Percentiles rank a stretch among this genome's conserved stretches.
phyloP scores from a whole-genome alignment of 2,329 filamentous ascomycete species.

The Juglanconis oblonga region DNA sequence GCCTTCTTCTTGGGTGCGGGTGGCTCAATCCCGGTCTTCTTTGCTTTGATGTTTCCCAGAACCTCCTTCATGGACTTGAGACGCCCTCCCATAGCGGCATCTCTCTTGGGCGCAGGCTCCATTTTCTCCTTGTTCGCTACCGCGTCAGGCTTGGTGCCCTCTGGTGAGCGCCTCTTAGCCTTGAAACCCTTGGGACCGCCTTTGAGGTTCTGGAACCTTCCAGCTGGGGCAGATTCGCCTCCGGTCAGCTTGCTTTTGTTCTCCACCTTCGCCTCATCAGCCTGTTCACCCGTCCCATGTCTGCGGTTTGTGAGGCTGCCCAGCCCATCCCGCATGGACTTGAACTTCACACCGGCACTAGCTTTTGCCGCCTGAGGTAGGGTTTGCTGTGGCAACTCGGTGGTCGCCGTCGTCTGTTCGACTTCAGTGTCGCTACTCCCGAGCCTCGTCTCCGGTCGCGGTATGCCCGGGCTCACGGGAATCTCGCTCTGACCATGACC shows the following conservation, averaged over 20 bases:
- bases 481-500: slow-evolving; percentile 10
- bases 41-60: not conserved
- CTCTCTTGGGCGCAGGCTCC: not conserved
- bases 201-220: slow-evolving; percentile 4
- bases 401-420: not conserved
- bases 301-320: not conserved
- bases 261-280: not conserved
- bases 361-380: not conserved
- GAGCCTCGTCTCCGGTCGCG: not conserved
- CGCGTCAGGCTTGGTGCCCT: not conserved
- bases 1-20: not conserved
- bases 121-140: not conserved
- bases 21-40: not conserved
- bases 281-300: not conserved
- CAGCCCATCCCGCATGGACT: not conserved
- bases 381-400: not conserved
- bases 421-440: not conserved
- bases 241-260: not conserved
- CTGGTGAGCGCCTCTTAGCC: not conserved
- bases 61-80: not conserved
- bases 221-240: not conserved
- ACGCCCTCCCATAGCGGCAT: not conserved
- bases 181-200: slow-evolving; percentile 1
- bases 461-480: not conserved
- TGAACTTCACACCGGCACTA: not conserved